Evolutionary conservation across 176 grass and related monocot genomes (phyloP), one percentile per base, ranked within the genome.

Genomic region (Puya raimondii): DNA sequence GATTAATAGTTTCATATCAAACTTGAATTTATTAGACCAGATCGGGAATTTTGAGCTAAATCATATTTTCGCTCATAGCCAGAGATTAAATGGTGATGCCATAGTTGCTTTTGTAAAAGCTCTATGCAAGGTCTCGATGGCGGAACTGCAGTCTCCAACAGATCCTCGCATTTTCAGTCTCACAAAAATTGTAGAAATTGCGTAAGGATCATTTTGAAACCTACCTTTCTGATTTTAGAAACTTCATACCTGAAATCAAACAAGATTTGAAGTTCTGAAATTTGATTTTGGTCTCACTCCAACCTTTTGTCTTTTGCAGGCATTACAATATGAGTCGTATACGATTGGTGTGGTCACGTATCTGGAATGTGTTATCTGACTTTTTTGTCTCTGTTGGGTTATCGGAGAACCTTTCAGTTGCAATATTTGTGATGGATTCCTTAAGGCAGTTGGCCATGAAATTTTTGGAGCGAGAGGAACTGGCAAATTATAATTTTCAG

Each of bases 351-450:
- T 97, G 94, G 94, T 92, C 89, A 15, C 82, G 94, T 13, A 97
- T 97, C 48, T 97, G 94, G 94, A 92, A 81, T 69, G 89, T 97
- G 52, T 16, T 97, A 29, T 88, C 89, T 51, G 94, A 97, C 11
- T 97, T 97, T 71, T 92, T 97, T 79, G 94, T 97, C 25, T 87
- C 89, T 81, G 94, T 97, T 21, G 94, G 94, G 50, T 83, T 97
- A 13, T 83, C 86, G 64, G 89, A 97, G 79, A 97, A 89, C 83
- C 84, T 97, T 50, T 97, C 94, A 75, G 86, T 97, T 71, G 69
- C 94, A 82, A 90, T 97, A 77, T 97, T 97, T 79, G 94, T 97
- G 51, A 92, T 97, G 94, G 94, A 97, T 56, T 92, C 94, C 51
- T 71, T 93, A 67, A 83, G 94, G 74, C 94, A 97, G 77, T 71